These are phyloP conservation scores for Bruguiera sexangula DNA, from an alignment of 345 rosid species.

Conservation along the genomic window DNA sequence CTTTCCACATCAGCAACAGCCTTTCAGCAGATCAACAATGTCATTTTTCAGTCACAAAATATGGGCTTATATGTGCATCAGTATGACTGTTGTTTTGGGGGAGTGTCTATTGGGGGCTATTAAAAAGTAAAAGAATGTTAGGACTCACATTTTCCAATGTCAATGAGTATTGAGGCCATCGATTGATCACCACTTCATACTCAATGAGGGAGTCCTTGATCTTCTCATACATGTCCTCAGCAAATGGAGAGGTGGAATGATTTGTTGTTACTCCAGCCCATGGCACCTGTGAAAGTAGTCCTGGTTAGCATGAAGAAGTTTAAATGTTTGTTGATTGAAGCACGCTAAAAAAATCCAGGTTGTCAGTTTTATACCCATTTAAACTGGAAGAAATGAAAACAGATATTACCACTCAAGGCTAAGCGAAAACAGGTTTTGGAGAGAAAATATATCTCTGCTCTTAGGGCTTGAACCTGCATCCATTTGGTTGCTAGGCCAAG, in stretches of 20 bases:
- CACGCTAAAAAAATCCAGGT: not conserved
- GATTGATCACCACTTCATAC: conserved; percentile 82
- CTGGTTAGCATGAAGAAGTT: conserved; percentile 1
- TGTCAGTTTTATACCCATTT: not conserved
- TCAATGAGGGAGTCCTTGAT: conserved; percentile 63
- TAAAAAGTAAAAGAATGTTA: not conserved
- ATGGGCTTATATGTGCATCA: not conserved
- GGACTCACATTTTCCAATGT: conserved; percentile 76
- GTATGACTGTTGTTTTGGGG: not conserved
- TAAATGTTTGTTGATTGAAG: not conserved
- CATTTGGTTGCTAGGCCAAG: not conserved
- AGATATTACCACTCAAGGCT: not conserved
- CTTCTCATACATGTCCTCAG: conserved; percentile 89
- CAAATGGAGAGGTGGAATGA: conserved; percentile 89
- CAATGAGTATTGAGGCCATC: conserved; percentile 91
- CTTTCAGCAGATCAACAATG: conserved; percentile 33
- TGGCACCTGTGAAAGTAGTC: conserved; percentile 51
- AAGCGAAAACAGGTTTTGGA: not conserved
- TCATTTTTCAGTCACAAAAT: not conserved
- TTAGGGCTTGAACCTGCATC: not conserved
- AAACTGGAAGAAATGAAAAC: not conserved
- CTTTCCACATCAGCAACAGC: conserved; percentile 78
- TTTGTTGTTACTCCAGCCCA: conserved; percentile 85
- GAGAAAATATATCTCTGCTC: not conserved
- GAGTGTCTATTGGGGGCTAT: no score